Base-by-base conservation (phyloP, 2,329 filamentous ascomycete species). In the Colletotrichum graminicola region DNA sequence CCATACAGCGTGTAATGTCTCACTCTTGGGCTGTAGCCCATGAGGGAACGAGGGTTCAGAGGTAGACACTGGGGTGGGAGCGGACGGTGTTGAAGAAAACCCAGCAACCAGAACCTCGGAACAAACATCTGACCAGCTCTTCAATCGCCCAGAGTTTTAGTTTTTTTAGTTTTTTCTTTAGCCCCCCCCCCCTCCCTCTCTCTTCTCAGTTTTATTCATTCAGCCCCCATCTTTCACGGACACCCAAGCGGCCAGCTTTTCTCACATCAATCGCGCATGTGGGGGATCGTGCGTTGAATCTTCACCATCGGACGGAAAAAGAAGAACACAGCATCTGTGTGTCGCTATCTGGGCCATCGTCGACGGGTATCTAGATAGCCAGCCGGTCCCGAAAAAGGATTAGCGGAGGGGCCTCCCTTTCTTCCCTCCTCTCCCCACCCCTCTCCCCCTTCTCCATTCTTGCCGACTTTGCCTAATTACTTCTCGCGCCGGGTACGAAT, bases 81-180 rank as follows among this genome's bases (percentile, higher is more conserved):
- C 23, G 14, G 52, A 36, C 29, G 23, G 41, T 55, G 39, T 68
- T 71, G 57, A 68, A 71, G 68, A 71, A 62, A 61, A 51, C 12
- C 59, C 59, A 36, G 45, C n/a, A 62, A 71, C 68, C 68, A 71
- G 65, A 71, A 32, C 65, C 45, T 71, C 68, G 68, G 68, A 71
- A 59, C 57, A 47, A 57, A 67, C 63, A 56, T 45, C 63, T 62
- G 36, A 60, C 59, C n/a, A 51, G 36, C 16, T 68, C 36, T 14
- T 45, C 52, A 70, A 63, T 71, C 62, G 65, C 57, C 43, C 43
- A 43, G 54, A 23, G n/a, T 18, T 23, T 47, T 36, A 49, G 16
- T 47, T n/a, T 18, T 5, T 21, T 16, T 41, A 18, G 1, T 34
- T 36, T 11, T n/a, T n/a, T n/a, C n/a, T n/a, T n/a, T n/a, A n/a